phyloP scores from a whole-genome alignment of 805 yeast genomes.

The Saitoella complicata region DNA sequence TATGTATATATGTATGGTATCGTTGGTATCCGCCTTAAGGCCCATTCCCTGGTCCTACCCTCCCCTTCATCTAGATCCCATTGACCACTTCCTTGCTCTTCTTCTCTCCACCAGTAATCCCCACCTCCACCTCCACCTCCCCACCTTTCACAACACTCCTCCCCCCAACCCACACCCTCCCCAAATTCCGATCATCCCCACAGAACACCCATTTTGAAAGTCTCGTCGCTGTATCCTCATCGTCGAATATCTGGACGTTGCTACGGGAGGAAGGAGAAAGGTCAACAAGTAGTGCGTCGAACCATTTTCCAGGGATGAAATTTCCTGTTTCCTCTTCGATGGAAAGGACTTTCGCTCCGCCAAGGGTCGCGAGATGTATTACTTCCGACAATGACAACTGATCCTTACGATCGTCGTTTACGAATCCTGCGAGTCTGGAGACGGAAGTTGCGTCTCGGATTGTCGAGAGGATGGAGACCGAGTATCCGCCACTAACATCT shows the following conservation, averaged over 20 bases:
- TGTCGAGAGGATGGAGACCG: constrained; percentile 45
- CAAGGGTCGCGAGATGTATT: constrained; percentile 66
- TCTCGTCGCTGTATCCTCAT: constrained; percentile 34
- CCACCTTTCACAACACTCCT: constrained; percentile 27
- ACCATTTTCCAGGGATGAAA: constrained; percentile 61
- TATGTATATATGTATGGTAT: too few species aligned
- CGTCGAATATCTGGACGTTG: constrained; percentile 49
- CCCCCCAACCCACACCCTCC: constrained; percentile 73
- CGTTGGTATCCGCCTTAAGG: too few species aligned
- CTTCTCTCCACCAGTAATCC: too few species aligned
- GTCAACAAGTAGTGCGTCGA: constrained; percentile 71
- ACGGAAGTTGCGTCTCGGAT: constrained; percentile 59
- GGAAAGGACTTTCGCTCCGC: constrained; percentile 70
- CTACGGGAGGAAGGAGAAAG: constrained; percentile 32
- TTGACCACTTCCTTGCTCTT: too few species aligned
- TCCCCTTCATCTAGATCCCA: too few species aligned
- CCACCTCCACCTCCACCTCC: too few species aligned
- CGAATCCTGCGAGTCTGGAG: constrained; percentile 39
- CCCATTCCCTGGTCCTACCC: too few species aligned
- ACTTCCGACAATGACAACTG: constrained; percentile 55
- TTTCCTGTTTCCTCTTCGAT: constrained; percentile 45
- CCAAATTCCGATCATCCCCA: constrained; percentile 86
- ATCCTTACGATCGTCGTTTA: constrained; percentile 31
- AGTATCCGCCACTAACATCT: constrained; percentile 63
- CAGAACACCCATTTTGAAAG: constrained; percentile 80